Evolutionary conservation across 805 yeast species (phyloP).

Genomic region (Candida methanosorbosa): DNA sequence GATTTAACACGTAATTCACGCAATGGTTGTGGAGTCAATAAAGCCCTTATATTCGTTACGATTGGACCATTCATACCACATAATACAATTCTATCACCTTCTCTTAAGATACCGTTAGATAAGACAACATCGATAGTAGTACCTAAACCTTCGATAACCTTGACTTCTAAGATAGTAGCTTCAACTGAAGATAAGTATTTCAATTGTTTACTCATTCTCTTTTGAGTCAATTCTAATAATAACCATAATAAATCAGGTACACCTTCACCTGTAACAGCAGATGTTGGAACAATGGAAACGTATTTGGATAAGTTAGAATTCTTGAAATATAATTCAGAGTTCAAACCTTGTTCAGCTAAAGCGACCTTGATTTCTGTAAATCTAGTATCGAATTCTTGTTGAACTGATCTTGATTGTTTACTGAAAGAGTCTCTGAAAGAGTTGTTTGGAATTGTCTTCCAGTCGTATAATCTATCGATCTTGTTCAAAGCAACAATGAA

Average conservation of each 20-base stretch:
- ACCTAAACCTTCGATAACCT: slow-evolving; percentile 97
- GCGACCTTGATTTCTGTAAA: slow-evolving; percentile 79
- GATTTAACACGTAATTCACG: slow-evolving; percentile 94
- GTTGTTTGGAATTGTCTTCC: slow-evolving; percentile 87
- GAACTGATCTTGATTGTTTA: slow-evolving; percentile 75
- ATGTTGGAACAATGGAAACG: slow-evolving; percentile 96
- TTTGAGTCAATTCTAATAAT: slow-evolving; percentile 89
- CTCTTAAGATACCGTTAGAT: slow-evolving; percentile 91
- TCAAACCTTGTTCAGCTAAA: slow-evolving; percentile 95
- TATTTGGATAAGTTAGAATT: slow-evolving; percentile 89
- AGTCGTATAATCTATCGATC: slow-evolving; percentile 93
- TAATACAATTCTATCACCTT: slow-evolving; percentile 90
- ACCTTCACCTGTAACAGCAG: slow-evolving; percentile 99
- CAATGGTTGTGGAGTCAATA: slow-evolving; percentile 95
- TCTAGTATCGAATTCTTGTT: slow-evolving; percentile 86
- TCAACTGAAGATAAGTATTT: slow-evolving; percentile 91
- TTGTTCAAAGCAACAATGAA: slow-evolving; percentile 95
- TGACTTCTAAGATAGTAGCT: slow-evolving; percentile 95
- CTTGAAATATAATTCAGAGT: slow-evolving; percentile 93
- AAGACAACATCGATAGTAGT: slow-evolving; percentile 96
- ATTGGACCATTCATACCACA: slow-evolving; percentile 99
- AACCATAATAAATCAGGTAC: slow-evolving; percentile 97
- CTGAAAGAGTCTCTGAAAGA: slow-evolving; percentile 92
- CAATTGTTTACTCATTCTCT: slow-evolving; percentile 97
- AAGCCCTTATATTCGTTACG: slow-evolving; percentile 91